Evolutionary conservation across 371 early-diverging fungal species (phyloP).

Genomic region (Globomyces sp.): DNA sequence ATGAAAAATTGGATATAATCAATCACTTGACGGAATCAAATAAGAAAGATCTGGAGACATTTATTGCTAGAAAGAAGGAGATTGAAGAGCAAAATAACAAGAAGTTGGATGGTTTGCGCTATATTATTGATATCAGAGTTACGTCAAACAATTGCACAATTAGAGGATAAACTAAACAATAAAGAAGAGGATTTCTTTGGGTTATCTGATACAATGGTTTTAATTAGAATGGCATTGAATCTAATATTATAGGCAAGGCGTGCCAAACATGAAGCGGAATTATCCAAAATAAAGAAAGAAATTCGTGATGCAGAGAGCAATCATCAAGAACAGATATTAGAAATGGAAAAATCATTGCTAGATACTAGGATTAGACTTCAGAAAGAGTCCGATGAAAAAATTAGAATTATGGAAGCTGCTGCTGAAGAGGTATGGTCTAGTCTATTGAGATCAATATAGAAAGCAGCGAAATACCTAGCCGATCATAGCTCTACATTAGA

Average conservation of each 20-base stretch:
- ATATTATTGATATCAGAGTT: conserved; percentile 22
- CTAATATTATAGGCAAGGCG: conserved; percentile 27
- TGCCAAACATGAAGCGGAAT: conserved; percentile 46
- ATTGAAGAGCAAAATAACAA: conserved; percentile 34
- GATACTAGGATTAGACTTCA: conserved; percentile 47
- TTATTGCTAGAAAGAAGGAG: conserved; percentile 17
- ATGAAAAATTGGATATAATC: conserved; percentile 40
- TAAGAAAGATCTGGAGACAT: conserved; percentile 38
- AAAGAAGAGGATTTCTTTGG: conserved; percentile 47
- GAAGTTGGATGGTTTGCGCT: conserved; percentile 33
- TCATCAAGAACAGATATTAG: conserved; percentile 32
- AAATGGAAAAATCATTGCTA: conserved; percentile 40
- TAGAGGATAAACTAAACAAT: conserved; percentile 40
- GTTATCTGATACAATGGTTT: conserved; percentile 43
- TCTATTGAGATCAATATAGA: conserved; percentile 19
- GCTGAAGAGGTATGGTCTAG: conserved; percentile 40
- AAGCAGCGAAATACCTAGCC: conserved; percentile 43
- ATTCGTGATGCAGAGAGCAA: conserved; percentile 36
- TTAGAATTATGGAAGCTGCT: conserved; percentile 48
- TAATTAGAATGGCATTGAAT: neutral
- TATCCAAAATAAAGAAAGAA: conserved; percentile 35
- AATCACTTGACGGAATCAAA: conserved; percentile 34
- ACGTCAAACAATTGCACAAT: conserved; percentile 29
- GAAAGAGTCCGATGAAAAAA: conserved; percentile 44
- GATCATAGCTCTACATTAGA: conserved; percentile 42